These are phyloP conservation scores for Penicillium alfredii DNA, from an alignment of 495 filamentous ascomycete genomes.

Conservation along the genomic window DNA sequence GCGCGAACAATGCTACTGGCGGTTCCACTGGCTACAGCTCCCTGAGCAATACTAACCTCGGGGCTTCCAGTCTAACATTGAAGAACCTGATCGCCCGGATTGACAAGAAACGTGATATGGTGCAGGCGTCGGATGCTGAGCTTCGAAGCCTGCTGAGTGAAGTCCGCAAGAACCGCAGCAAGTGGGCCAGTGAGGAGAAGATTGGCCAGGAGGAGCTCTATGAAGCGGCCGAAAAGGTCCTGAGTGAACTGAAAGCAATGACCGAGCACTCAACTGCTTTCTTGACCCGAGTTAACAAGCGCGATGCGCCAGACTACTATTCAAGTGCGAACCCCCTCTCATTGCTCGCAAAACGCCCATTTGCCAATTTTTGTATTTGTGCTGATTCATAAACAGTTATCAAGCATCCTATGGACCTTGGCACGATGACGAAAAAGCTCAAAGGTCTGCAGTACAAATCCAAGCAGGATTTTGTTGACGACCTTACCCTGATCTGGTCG, in stretches of 20 bases:
- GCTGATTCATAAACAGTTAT: constrained; percentile 76
- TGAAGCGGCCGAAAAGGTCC: constrained; percentile 90
- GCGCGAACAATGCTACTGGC: constrained; percentile 42
- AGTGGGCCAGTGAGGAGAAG: constrained; percentile 97
- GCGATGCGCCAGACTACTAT: constrained; percentile 94
- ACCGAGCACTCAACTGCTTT: constrained; percentile 95
- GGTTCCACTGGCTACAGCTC: constrained; percentile 64
- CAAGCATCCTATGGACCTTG: constrained; percentile 96
- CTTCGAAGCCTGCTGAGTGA: constrained; percentile 90
- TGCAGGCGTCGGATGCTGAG: constrained; percentile 86
- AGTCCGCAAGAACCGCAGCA: constrained; percentile 93
- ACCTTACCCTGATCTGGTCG: constrained; percentile 90
- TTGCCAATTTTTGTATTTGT: constrained; percentile 23
- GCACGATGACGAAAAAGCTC: constrained; percentile 96
- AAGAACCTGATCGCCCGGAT: constrained; percentile 96
- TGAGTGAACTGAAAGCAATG: constrained; percentile 92
- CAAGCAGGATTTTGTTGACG: constrained; percentile 89
- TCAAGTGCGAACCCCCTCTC: constrained; percentile 56
- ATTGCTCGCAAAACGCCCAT: constrained; percentile 1
- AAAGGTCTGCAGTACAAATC: constrained; percentile 82
- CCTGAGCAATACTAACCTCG: constrained; percentile 86
- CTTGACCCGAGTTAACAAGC: constrained; percentile 85
- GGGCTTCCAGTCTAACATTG: constrained; percentile 91
- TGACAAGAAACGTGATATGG: constrained; percentile 81
- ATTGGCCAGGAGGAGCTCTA: constrained; percentile 97